Evolutionary conservation across 1,284 basidiomycete genomes (phyloP), one percentile per base, ranked within the genome.

Genomic region (Singerocomus inundabilis): DNA sequence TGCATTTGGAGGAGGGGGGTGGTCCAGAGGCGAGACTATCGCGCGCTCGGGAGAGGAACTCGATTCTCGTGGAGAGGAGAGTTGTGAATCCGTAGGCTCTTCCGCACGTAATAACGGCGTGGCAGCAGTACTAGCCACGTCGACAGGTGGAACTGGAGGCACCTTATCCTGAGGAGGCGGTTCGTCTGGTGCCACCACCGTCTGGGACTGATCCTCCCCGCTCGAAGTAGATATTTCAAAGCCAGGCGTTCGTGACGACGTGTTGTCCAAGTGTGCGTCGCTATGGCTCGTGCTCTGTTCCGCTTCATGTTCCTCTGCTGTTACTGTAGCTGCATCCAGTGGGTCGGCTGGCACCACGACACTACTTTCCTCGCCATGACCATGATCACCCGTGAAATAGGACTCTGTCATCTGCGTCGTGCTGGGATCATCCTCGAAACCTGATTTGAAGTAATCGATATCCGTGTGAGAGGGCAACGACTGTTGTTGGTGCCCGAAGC

Each of bases 1-100:
- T 37, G 79, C 50, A 12, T 57, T 49, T 2, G 65, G 57, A 15
- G 72, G 57, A 12, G 68, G 56, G 24, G 59, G 69, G 35, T 66
- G 72, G 21, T 82, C 82, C 31, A 87, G 68, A 25, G 88, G 85
- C 5, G 74, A 75, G 21, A 79, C 75, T 31, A 78, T 67, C 6
- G 71, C 54, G 10, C 66, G 65, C 49, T 70, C 58, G 5, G 61
- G 60, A 43, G 55, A 53, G 5, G 62, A 63, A 13, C 24, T n/a
- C 7, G 57, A 55, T 26, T 44, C 70, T 63, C 30, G 62, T 49
- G 50, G 65, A 49, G 48, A 57, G 26, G 60, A 52, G 11, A 44
- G 40, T 3, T 46, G 48, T 6, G 55, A 53, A 25, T 43, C 16
- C 1, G 48, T 33, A 26, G 48, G 41, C 32, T 52, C 59, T 34